These are phyloP conservation scores for Actinomucor elegans DNA, from an alignment of 371 early-diverging fungal species.

Conservation along the genomic window DNA sequence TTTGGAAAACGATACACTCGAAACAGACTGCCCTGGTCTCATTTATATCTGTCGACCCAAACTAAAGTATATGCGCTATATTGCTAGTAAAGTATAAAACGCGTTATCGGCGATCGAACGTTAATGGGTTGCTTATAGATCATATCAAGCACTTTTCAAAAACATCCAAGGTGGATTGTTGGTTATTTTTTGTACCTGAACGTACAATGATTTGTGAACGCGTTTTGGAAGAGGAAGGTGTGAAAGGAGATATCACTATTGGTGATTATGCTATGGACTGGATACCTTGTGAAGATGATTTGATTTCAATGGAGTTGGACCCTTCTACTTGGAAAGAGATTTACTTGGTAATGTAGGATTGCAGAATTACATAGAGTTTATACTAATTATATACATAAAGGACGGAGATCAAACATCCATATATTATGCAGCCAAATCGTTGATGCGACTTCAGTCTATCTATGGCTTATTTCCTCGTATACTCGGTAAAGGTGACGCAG, in stretches of 20 bases:
- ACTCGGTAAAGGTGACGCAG: conserved; percentile 86
- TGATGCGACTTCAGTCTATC: conserved; percentile 85
- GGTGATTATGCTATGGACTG: conserved; percentile 89
- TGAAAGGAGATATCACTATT: conserved; percentile 82
- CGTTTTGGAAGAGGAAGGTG: conserved; percentile 88
- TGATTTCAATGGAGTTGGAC: conserved; percentile 87
- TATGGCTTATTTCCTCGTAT: conserved; percentile 89
- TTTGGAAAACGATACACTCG: conserved; percentile 62
- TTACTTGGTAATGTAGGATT: conserved; percentile 75
- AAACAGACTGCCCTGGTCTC: conserved; percentile 70
- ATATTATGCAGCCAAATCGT: conserved; percentile 75
- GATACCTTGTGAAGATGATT: conserved; percentile 88
- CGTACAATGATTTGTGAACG: conserved; percentile 86
- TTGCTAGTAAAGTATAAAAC: conserved; percentile 65
- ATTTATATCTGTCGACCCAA: conserved; percentile 86
- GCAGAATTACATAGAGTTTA: no score
- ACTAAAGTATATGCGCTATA: conserved; percentile 73
- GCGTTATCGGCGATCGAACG: background rate
- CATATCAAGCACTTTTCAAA: conserved; percentile 44
- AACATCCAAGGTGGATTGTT: conserved; percentile 45
- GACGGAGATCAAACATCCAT: conserved; percentile 85
- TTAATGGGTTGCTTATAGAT: conserved; percentile 17
- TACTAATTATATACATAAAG: no score
- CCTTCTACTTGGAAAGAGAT: conserved; percentile 76
- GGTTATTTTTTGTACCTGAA: conserved; percentile 88